Conservation (phyloP, 208 protist species). For the Leishmania gerbilli region DNA sequence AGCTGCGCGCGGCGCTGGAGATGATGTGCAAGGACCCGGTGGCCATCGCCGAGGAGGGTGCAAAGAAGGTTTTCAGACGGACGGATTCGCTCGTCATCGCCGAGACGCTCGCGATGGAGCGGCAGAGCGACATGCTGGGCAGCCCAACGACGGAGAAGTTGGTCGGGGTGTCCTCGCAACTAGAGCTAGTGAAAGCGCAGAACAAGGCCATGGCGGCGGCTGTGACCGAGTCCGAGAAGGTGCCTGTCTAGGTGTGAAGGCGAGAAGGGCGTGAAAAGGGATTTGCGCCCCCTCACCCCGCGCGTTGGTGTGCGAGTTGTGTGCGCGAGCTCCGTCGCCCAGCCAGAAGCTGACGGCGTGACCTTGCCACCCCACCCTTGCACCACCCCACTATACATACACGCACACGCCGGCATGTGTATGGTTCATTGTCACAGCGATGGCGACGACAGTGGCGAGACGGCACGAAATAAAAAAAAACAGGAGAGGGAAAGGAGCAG, state of each 20-base stretch:
- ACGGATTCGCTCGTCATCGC: background rate
- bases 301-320: background rate
- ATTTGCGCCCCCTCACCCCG: background rate
- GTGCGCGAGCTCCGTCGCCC: background rate
- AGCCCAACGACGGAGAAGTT: slow-evolving; percentile 20
- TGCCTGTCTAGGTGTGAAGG: background rate
- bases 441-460: background rate
- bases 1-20: slow-evolving; percentile 18
- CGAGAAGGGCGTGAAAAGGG: background rate
- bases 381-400: background rate
- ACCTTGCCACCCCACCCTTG: background rate
- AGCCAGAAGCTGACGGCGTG: background rate
- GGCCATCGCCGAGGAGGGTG: slow-evolving; percentile 16
- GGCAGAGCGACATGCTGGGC: slow-evolving; percentile 3
- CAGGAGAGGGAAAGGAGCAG: background rate
- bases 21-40: slow-evolving; percentile 9
- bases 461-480: background rate
- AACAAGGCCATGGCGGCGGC: slow-evolving; percentile 7
- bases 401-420: background rate
- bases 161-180: slow-evolving; percentile 4
- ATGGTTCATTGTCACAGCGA: background rate
- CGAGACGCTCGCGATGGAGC: slow-evolving; percentile 2
- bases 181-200: slow-evolving; percentile 12
- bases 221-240: background rate
- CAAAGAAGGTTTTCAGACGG: background rate